These are phyloP conservation scores for Cladophialophora bantiana DNA, from an alignment of 2,329 filamentous ascomycete species.

Conservation along the genomic window DNA sequence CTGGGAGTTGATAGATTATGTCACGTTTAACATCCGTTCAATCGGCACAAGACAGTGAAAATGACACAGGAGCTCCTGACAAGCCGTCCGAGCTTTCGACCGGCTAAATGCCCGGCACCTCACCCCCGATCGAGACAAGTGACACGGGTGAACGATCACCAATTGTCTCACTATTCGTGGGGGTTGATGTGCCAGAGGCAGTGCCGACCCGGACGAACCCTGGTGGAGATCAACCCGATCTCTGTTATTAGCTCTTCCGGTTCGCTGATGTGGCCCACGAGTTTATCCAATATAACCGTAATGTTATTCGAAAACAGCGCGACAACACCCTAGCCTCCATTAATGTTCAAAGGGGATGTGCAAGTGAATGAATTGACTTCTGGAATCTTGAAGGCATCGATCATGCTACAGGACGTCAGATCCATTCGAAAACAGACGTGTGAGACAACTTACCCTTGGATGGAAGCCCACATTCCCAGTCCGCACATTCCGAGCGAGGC, in stretches of 20 bases:
- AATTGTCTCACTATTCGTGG: background rate
- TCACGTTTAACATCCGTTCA: background rate
- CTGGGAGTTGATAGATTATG: background rate
- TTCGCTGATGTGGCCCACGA: background rate
- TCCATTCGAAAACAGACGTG: background rate
- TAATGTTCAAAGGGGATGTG: background rate
- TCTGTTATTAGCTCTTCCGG: background rate
- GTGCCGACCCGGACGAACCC: background rate
- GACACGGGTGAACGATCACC: background rate
- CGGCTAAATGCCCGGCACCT: background rate
- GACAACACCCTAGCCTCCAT: slow-evolving; percentile 9
- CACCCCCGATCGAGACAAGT: background rate
- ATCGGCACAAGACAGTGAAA: background rate
- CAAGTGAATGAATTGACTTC: background rate
- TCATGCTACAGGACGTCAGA: background rate
- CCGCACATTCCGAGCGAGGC: slow-evolving; percentile 4
- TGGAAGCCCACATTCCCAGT: slow-evolving; percentile 4
- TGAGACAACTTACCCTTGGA: slow-evolving; percentile 1
- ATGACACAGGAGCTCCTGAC: background rate
- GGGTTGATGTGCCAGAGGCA: too few species aligned
- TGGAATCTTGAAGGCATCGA: background rate
- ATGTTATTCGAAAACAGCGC: background rate
- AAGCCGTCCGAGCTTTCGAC: background rate
- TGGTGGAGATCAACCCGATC: background rate
- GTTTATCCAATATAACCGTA: too few species aligned